phyloP scores from a whole-genome alignment of 192 early-diverging fungal species.

The Backusella westeae region DNA sequence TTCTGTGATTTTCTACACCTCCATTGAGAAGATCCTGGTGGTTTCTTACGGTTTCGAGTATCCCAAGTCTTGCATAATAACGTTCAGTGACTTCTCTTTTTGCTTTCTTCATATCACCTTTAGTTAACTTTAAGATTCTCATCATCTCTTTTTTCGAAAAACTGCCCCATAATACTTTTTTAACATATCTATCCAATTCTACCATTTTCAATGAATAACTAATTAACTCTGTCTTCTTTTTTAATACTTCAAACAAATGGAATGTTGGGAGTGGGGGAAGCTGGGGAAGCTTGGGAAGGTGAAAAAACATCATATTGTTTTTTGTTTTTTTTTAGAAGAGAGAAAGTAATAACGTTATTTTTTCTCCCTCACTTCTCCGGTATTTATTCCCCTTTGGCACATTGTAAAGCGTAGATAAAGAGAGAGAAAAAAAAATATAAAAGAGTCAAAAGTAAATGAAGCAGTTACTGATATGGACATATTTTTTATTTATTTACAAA shows the following conservation, averaged over 20 bases:
- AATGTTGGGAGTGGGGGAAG: background rate
- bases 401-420: background rate
- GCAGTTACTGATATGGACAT: background rate
- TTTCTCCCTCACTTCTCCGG: too few relatives aligned
- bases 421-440: background rate
- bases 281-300: background rate
- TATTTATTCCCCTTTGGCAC: background rate
- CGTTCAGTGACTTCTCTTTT: background rate
- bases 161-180: background rate
- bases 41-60: background rate
- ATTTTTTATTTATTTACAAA: background rate
- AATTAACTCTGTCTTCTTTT: background rate
- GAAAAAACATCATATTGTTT: background rate
- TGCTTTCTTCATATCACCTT: background rate
- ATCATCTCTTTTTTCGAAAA: background rate
- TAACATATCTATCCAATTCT: background rate
- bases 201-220: background rate
- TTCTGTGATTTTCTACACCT: conserved; percentile 50
- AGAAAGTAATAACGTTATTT: background rate
- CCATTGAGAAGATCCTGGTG: background rate
- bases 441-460: background rate
- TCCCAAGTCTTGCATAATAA: background rate
- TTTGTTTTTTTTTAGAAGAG: background rate
- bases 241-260: background rate
- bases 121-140: background rate